Conservation (phyloP, 495 filamentous ascomycete species). For the Aspergillus diversus region DNA sequence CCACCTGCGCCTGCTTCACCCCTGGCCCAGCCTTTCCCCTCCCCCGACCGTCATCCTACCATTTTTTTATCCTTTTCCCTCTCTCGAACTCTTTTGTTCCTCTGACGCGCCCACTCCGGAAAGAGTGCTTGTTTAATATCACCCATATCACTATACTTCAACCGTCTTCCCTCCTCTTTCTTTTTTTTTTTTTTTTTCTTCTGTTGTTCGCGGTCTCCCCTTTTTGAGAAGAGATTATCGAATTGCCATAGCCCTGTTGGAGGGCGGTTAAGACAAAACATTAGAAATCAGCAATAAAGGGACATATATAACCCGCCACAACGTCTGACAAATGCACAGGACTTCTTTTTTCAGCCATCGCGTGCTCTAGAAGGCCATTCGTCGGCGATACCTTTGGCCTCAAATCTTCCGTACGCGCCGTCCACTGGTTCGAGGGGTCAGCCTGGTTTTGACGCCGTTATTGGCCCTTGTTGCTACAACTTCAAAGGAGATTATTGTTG, state of each 20-base stretch:
- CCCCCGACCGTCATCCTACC: conserved; percentile 10
- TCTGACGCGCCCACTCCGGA: not conserved
- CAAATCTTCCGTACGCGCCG: conserved; percentile 24
- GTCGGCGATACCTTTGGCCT: conserved; percentile 18
- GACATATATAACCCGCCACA: not conserved
- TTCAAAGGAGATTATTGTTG: conserved; percentile 2
- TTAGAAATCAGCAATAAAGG: conserved; percentile 2
- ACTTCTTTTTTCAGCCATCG: conserved; percentile 12
- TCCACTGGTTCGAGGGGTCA: conserved; percentile 18
- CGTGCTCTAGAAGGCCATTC: conserved; percentile 15
- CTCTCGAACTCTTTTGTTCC: conserved; percentile 8
- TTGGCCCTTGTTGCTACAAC: conserved; percentile 11
- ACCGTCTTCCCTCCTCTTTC: conserved; percentile 4
- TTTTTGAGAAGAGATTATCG: conserved; percentile 10
- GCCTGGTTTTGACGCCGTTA: conserved; percentile 14
- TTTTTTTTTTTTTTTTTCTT: conserved; percentile 11
- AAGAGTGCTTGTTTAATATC: conserved; percentile 3
- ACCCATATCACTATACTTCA: conserved; percentile 11
- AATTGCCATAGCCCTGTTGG: conserved; percentile 8
- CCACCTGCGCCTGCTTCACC: not conserved
- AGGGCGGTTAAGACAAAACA: not conserved
- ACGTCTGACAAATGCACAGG: conserved; percentile 17
- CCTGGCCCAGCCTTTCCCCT: conserved; percentile 7
- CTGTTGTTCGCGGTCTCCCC: conserved; percentile 12
- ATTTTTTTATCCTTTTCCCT: conserved; percentile 7